phyloP scores from a whole-genome alignment of 345 rosid genomes.

The Carallia pectinifolia region DNA sequence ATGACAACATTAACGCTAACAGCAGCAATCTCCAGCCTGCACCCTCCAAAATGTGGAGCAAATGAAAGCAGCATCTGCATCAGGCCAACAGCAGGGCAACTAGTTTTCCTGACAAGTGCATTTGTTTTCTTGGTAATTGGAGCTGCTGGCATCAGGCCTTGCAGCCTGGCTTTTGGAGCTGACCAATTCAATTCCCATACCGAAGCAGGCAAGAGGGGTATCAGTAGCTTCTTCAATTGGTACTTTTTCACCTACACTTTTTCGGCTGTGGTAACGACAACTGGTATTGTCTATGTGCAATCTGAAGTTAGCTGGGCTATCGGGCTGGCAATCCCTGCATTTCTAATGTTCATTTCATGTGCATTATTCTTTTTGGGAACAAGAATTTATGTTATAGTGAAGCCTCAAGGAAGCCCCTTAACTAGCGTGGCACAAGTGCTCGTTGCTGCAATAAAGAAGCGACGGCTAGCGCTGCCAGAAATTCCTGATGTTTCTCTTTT shows the following conservation, averaged over 20 bases:
- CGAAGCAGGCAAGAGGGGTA: constrained; percentile 35
- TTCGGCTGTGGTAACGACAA: constrained; percentile 27
- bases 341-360: constrained; percentile 38
- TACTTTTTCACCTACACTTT: constrained; percentile 42
- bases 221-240: constrained; percentile 42
- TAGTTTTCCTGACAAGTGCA: constrained; percentile 19
- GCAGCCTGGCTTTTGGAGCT: constrained; percentile 44
- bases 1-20: constrained; percentile 29
- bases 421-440: constrained; percentile 34
- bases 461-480: constrained; percentile 15
- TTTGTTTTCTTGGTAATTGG: constrained; percentile 34
- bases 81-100: constrained; percentile 27
- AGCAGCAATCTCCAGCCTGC: constrained; percentile 33
- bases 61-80: constrained; percentile 8
- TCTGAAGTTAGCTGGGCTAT: constrained; percentile 36
- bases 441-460: constrained; percentile 30
- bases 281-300: constrained; percentile 33
- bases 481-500: constrained; percentile 15
- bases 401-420: constrained; percentile 43
- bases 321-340: constrained; percentile 38
- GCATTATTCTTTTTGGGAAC: constrained; percentile 35
- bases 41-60: constrained; percentile 28
- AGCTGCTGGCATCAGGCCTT: constrained; percentile 48
- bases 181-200: constrained; percentile 40
- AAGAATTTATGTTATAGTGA: constrained; percentile 34